Percentiles rank a stretch among this genome's conserved stretches.
phyloP scores from a whole-genome alignment of 2,329 filamentous ascomycete genomes.

The Xylariales sp. region DNA sequence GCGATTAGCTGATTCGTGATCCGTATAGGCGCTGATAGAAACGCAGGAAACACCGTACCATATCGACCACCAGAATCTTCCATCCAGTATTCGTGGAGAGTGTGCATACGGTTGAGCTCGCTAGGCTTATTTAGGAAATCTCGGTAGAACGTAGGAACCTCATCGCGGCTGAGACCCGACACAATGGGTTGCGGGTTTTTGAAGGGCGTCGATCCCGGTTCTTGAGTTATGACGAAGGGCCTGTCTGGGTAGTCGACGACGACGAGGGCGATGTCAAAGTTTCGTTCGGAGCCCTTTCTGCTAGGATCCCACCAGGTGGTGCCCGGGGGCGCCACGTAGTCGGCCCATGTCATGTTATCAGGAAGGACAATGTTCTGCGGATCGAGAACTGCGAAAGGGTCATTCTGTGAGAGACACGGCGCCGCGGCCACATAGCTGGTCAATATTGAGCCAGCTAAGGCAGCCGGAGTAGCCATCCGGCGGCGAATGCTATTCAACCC shows the following conservation, averaged over 20 bases:
- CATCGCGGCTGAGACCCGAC: conserved; percentile 55
- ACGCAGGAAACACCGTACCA: conserved; percentile 10
- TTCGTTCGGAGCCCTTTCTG: conserved; percentile 58
- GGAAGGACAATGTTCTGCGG: conserved; percentile 65
- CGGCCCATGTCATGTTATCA: conserved; percentile 64
- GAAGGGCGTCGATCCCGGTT: conserved; percentile 60
- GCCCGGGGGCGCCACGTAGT: conserved; percentile 59
- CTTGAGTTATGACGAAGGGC: conserved; percentile 61
- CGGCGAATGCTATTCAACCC: conserved; percentile 28
- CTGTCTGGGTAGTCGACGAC: conserved; percentile 63
- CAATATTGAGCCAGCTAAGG: conserved; percentile 38
- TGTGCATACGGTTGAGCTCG: conserved; percentile 63
- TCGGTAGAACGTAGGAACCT: conserved; percentile 62
- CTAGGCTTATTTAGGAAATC: conserved; percentile 63
- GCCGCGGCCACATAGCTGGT: conserved; percentile 35
- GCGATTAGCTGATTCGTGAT: conserved; percentile 3
- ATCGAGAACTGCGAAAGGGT: conserved; percentile 63
- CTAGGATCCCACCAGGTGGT: conserved; percentile 61
- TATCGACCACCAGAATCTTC: conserved; percentile 63
- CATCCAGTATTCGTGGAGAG: conserved; percentile 69
- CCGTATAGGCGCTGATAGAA: background rate
- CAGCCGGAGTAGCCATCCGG: conserved; percentile 33
- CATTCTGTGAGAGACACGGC: conserved; percentile 39
- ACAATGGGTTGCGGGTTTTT: conserved; percentile 60
- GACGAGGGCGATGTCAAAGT: conserved; percentile 68